phyloP scores from a whole-genome alignment of 2,329 filamentous ascomycete species.

The Teratosphaeria pseudoeucalypti region DNA sequence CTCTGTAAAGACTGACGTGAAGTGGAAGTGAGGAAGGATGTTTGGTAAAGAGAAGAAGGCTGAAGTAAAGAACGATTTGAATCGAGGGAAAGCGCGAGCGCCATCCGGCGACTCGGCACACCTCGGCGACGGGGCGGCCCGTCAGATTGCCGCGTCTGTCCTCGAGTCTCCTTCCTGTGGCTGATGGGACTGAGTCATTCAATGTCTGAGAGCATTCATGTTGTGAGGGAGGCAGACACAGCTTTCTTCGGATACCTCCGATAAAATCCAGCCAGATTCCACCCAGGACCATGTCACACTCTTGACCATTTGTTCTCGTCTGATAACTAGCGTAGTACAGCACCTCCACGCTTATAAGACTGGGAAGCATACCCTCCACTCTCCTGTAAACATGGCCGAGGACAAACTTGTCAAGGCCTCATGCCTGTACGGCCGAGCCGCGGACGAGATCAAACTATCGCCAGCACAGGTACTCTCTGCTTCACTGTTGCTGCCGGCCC shows the following conservation, averaged over 20 bases:
- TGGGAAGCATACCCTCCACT: neutral
- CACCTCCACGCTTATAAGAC: neutral
- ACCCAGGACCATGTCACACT: no score
- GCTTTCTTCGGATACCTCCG: no score
- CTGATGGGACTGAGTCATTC: no score
- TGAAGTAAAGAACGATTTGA: neutral
- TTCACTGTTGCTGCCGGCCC: constrained; percentile 34
- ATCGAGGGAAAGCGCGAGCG: neutral
- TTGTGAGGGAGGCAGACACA: no score
- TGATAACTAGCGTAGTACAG: neutral
- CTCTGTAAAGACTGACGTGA: neutral
- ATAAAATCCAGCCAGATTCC: no score
- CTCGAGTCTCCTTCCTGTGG: no score
- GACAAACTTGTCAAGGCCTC: constrained; percentile 10
- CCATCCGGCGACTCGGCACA: neutral
- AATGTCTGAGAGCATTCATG: no score
- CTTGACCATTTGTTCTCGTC: no score
- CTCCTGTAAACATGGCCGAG: neutral
- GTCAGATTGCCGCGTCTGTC: neutral
- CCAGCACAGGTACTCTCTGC: constrained; percentile 36
- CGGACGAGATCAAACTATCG: constrained; percentile 26
- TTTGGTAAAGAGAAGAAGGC: neutral
- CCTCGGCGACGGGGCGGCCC: neutral
- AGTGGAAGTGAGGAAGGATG: neutral
- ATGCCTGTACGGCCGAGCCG: constrained; percentile 30